Base-by-base conservation (phyloP, 495 filamentous ascomycete species). In the Chaetomium tenue region DNA sequence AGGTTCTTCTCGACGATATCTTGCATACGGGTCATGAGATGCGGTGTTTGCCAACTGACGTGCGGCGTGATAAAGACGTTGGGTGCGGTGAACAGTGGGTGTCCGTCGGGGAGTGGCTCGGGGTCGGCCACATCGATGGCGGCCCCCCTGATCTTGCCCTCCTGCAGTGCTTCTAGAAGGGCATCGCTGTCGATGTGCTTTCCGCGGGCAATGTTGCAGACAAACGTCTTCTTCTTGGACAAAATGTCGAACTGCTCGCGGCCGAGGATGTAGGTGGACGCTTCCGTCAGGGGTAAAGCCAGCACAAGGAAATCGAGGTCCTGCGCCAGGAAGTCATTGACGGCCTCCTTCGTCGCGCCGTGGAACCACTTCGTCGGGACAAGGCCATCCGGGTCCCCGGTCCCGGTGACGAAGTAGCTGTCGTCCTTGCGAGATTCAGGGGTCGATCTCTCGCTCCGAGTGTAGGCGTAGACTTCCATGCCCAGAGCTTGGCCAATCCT, bases 81-180 rank as follows among this genome's bases (percentile, higher is more conserved):
- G 63, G 84, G 80, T 67, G 86, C 76, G n/a, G 82, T 83, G 86
- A 90, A 94, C 39, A 96, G 72, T 62, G 86, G 83, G 73, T 87
- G 83, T 12, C 88, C 86, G 28, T 77, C 64, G 0, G 90, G 89
- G 67, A 96, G 71, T 0, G 92, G 92, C 70, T 97, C 92, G 0
- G 91, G 91, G 60, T 94, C 91, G 42, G 91, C 90, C 0, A 96
- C 92, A 76, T 97, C 92, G 47, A 96, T 72, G 51, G 90, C 90
- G 12, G 91, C 85, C 23, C 90, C 91, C 30, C 85, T 79, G 54
- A 97, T 75, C 20, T 78, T 81, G 2, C 75, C 82, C 7, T 76
- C 72, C 61, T 87, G 79, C 15, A 91, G 74, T 4, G 91, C 86
- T 0, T 75, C 77, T 15, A 93, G 77, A 30, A 96, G 70, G 5